A percentile compares a stretch with the other conserved stretches of the same genome.
These are phyloP conservation scores for Chlorella sorokiniana DNA, from an alignment of 139 green algal species.

Conservation along the genomic window DNA sequence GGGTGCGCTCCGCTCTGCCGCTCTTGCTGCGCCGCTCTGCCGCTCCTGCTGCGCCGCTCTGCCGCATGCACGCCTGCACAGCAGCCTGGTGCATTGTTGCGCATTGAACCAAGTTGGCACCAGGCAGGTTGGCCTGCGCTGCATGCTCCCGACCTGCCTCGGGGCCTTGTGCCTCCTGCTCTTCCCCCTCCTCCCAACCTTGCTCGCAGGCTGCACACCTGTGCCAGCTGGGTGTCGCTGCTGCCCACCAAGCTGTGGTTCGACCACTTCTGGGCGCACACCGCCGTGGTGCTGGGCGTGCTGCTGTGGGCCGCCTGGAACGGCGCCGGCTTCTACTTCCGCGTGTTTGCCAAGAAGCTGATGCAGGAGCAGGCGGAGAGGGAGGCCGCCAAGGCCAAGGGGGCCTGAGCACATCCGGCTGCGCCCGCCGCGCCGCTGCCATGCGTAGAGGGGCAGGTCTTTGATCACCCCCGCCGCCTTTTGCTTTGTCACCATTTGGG, in stretches of 20 bases:
- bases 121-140: too few relatives aligned
- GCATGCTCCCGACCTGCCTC: too few relatives aligned
- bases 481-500: too few relatives aligned
- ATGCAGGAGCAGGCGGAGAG: constrained; percentile 17
- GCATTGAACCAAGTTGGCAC: background rate
- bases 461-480: too few relatives aligned
- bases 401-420: too few relatives aligned
- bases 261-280: constrained; percentile 59
- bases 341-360: constrained; percentile 42
- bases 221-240: constrained; percentile 27
- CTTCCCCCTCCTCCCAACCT: background rate
- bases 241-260: constrained; percentile 46
- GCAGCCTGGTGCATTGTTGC: background rate
- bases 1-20: background rate
- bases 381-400: background rate
- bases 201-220: constrained; percentile 26
- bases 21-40: background rate
- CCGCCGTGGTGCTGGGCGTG: constrained; percentile 45
- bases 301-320: constrained; percentile 62
- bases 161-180: too few relatives aligned
- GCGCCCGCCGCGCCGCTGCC: too few relatives aligned
- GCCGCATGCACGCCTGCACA: background rate
- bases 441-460: too few relatives aligned
- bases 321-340: constrained; percentile 59
- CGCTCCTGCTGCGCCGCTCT: background rate